Conservation (phyloP, 2,329 filamentous ascomycete species). For the Trichocomaceae sp. region DNA sequence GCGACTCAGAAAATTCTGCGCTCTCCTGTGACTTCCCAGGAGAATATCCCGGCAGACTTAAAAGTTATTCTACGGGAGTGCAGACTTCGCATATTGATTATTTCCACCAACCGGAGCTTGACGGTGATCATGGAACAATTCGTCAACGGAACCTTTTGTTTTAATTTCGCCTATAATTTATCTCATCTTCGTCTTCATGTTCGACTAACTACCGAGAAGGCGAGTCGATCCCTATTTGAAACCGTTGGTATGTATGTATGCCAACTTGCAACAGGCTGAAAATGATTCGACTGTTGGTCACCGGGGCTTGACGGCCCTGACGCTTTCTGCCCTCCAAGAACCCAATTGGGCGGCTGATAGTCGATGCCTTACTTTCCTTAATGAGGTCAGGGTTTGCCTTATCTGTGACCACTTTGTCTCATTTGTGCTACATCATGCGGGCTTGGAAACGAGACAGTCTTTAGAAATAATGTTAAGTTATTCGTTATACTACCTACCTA, state of each 20-base stretch:
- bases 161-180: neutral
- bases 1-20: neutral
- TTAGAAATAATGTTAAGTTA: too few relatives aligned
- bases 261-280: neutral
- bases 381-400: too few relatives aligned
- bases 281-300: neutral
- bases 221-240: neutral
- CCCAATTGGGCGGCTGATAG: neutral
- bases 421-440: too few relatives aligned
- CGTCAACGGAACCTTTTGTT: neutral
- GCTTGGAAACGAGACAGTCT: too few relatives aligned
- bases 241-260: neutral
- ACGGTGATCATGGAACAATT: neutral
- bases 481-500: too few relatives aligned
- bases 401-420: too few relatives aligned
- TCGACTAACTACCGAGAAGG: neutral
- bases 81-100: neutral
- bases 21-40: neutral
- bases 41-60: neutral
- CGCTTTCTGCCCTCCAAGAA: neutral
- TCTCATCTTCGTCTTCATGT: neutral
- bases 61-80: neutral
- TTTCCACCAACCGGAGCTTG: neutral
- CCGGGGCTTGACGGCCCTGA: neutral
- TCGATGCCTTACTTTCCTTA: too few relatives aligned